Conservation (phyloP, 2,329 filamentous ascomycete species). For the Ophiostoma piceae region DNA sequence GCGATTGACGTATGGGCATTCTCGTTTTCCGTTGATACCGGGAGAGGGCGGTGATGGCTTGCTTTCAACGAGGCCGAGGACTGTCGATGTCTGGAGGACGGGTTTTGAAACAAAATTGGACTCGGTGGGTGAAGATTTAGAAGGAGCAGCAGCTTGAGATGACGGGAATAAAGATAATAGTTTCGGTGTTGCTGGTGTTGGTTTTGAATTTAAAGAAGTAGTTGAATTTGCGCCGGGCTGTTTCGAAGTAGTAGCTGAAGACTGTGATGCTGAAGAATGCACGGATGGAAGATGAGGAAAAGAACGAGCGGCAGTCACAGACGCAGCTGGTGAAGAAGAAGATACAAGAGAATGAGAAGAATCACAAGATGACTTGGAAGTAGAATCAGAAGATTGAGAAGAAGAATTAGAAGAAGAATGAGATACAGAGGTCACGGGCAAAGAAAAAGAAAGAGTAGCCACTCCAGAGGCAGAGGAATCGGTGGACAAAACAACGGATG, state of each 20-base stretch:
- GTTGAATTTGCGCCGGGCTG: slow-evolving; percentile 2
- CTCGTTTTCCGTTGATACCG: slow-evolving; percentile 31
- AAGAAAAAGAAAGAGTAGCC: not conserved
- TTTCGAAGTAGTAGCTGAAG: not conserved
- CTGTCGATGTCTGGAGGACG: not conserved
- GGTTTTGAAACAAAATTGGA: not conserved
- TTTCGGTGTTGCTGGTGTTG: not conserved
- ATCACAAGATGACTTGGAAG: not conserved
- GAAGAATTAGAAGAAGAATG: not conserved
- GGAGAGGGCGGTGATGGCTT: slow-evolving; percentile 29
- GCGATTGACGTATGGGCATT: slow-evolving; percentile 32
- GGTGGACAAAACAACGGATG: slow-evolving; percentile 16
- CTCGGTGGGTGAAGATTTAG: not conserved
- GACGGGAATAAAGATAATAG: not conserved
- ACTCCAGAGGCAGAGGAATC: not conserved
- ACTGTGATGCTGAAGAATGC: not conserved
- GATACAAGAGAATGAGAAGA: not conserved
- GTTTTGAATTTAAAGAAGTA: not conserved
- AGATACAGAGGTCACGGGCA: not conserved
- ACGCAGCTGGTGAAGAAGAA: slow-evolving; percentile 15
- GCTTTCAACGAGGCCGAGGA: not conserved
- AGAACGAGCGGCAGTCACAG: slow-evolving; percentile 10
- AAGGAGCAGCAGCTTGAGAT: not conserved
- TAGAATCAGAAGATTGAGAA: not conserved
- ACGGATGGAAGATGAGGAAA: not conserved